Conservation (phyloP, 192 early-diverging fungal genomes). For the Coemansia sp. region DNA sequence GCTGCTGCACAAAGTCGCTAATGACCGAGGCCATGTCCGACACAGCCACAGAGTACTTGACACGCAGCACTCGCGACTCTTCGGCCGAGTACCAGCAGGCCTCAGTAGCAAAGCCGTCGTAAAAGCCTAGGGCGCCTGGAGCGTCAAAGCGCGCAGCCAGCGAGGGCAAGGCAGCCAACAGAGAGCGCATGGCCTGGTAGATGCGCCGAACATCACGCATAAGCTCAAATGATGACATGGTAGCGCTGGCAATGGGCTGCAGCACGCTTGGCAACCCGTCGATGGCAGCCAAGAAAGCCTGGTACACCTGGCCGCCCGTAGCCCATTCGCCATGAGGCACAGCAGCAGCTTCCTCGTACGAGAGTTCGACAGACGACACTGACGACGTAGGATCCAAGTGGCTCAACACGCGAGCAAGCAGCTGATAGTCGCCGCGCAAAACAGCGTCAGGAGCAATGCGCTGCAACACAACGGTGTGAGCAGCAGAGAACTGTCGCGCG, state of each 20-base stretch:
- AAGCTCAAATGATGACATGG: constrained; percentile 4
- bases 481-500: constrained; percentile 45
- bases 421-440: constrained; percentile 49
- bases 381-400: constrained; percentile 24
- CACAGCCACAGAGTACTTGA: constrained; percentile 39
- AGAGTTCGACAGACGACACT: background rate
- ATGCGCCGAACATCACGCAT: constrained; percentile 13
- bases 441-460: constrained; percentile 57
- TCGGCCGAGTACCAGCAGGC: constrained; percentile 17
- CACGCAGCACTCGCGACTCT: constrained; percentile 20
- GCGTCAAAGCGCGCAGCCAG: constrained; percentile 22
- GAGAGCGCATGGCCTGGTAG: constrained; percentile 26
- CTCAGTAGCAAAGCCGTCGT: constrained; percentile 10
- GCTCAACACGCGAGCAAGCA: constrained; percentile 34
- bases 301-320: constrained; percentile 33
- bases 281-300: constrained; percentile 26
- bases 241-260: constrained; percentile 9
- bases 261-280: constrained; percentile 27
- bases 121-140: constrained; percentile 10
- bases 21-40: constrained; percentile 39
- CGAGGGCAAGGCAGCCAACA: constrained; percentile 26
- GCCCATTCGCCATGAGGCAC: constrained; percentile 25
- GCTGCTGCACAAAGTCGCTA: constrained; percentile 25
- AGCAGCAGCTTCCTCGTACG: background rate
- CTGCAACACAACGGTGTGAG: constrained; percentile 54